Conservation (phyloP, 2,329 filamentous ascomycete species). For the Fusarium sp. region DNA sequence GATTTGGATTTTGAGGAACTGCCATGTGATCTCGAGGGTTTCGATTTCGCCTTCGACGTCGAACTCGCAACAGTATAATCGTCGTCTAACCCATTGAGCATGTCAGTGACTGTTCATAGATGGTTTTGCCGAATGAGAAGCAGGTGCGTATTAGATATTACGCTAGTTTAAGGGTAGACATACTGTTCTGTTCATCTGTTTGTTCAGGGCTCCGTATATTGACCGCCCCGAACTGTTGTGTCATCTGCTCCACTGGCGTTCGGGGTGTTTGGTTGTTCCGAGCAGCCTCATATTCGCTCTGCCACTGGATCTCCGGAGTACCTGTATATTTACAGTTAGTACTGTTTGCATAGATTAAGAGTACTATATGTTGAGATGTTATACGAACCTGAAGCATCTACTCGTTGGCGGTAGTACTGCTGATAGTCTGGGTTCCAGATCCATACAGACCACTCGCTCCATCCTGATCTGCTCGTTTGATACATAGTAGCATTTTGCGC, state of each 20-base stretch:
- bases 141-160: neutral
- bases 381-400: slow-evolving; percentile 47
- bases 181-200: slow-evolving; percentile 41
- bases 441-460: slow-evolving; percentile 48
- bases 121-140: too few relatives aligned
- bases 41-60: slow-evolving; percentile 30
- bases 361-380: neutral
- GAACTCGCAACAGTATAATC: slow-evolving; percentile 38
- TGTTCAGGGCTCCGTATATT: slow-evolving; percentile 38
- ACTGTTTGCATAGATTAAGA: neutral
- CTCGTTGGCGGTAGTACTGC: slow-evolving; percentile 48
- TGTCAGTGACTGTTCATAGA: slow-evolving; percentile 14
- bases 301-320: slow-evolving; percentile 44
- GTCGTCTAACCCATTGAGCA: slow-evolving; percentile 17
- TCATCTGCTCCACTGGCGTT: slow-evolving; percentile 42
- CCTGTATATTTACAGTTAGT: slow-evolving; percentile 39
- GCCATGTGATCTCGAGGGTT: slow-evolving; percentile 26
- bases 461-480: slow-evolving; percentile 39
- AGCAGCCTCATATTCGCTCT: slow-evolving; percentile 27
- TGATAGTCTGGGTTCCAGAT: slow-evolving; percentile 42
- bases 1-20: slow-evolving; percentile 38
- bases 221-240: slow-evolving; percentile 37
- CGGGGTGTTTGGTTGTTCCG: slow-evolving; percentile 42
- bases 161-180: slow-evolving; percentile 2
- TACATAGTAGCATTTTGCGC: slow-evolving; percentile 49